A percentile compares a stretch with the other conserved stretches of the same genome.
Evolutionary conservation across 805 yeast genomes (phyloP).

Genomic region (Teunomyces kruisii): DNA sequence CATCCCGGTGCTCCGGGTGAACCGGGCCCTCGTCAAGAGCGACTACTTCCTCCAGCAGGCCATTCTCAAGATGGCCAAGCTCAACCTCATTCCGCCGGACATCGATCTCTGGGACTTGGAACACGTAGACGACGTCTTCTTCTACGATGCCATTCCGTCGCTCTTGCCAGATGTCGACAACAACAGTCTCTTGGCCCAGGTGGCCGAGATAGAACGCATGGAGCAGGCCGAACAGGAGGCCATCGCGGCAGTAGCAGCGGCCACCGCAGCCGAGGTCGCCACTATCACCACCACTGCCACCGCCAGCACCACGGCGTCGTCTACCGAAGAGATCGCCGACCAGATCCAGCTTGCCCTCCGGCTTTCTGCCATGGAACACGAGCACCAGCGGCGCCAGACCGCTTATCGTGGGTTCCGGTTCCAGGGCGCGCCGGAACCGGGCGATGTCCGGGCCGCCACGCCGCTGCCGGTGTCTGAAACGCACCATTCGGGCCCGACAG

Average conservation of each 20-base stretch:
- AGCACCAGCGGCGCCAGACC: background rate
- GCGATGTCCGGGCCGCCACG: background rate
- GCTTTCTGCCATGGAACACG: slow-evolving; percentile 1
- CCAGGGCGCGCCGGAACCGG: background rate
- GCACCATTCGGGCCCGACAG: too few relatives aligned
- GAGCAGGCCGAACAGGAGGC: slow-evolving; percentile 1
- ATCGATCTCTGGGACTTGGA: slow-evolving; percentile 21
- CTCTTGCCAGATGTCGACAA: slow-evolving; percentile 13
- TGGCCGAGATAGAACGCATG: background rate
- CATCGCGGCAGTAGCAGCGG: background rate
- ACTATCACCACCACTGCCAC: background rate
- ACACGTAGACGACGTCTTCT: slow-evolving; percentile 22
- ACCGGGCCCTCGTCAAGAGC: slow-evolving; percentile 17
- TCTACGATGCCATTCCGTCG: slow-evolving; percentile 17
- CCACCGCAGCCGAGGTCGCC: background rate
- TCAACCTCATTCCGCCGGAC: slow-evolving; percentile 17
- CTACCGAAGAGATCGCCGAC: background rate
- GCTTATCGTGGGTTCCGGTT: slow-evolving; percentile 4
- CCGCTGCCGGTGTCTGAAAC: too few relatives aligned
- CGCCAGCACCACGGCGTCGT: background rate
- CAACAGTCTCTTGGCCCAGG: slow-evolving; percentile 1
- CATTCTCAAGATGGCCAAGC: slow-evolving; percentile 16
- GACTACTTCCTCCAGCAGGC: slow-evolving; percentile 17
- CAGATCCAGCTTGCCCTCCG: slow-evolving; percentile 4
- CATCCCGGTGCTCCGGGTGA: slow-evolving; percentile 21